These are phyloP conservation scores for Starmerella vaccinii DNA, from an alignment of 805 yeast species.

Conservation along the genomic window DNA sequence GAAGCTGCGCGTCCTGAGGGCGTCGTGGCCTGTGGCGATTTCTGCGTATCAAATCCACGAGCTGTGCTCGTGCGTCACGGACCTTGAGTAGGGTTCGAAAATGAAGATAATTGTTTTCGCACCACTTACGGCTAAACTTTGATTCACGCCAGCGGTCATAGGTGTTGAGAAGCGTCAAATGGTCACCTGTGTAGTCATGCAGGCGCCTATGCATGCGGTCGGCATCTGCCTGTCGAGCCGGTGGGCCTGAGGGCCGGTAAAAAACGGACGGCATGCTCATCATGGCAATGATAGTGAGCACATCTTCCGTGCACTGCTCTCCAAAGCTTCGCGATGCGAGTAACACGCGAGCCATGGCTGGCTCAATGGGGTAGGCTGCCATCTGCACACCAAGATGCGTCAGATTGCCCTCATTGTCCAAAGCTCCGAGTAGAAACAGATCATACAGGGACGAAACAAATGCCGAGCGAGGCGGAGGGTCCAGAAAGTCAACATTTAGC, in stretches of 20 bases:
- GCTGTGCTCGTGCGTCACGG: conserved; percentile 67
- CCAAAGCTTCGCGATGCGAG: conserved; percentile 39
- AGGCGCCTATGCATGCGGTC: conserved; percentile 57
- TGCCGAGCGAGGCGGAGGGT: conserved; percentile 68
- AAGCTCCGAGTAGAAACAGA: conserved; percentile 77
- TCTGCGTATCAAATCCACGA: conserved; percentile 39
- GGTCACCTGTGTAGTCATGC: conserved; percentile 69
- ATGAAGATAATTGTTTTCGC: conserved; percentile 70
- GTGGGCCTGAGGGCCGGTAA: conserved; percentile 56
- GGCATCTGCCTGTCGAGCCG: conserved; percentile 42
- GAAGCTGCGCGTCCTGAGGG: conserved; percentile 20
- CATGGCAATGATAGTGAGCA: conserved; percentile 71
- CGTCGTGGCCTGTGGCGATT: conserved; percentile 25
- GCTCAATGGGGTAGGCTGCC: conserved; percentile 90
- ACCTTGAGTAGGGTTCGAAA: conserved; percentile 68
- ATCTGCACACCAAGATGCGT: conserved; percentile 71
- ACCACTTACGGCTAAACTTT: conserved; percentile 57
- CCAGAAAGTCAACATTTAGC: conserved; percentile 79
- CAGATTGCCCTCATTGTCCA: conserved; percentile 69
- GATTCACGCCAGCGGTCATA: conserved; percentile 67
- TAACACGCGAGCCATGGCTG: conserved; percentile 71
- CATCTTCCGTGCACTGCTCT: conserved; percentile 48
- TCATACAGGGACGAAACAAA: conserved; percentile 67
- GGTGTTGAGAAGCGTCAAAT: conserved; percentile 70
- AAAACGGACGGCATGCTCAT: conserved; percentile 67